Evolutionary conservation across 768 basidiomycete species (phyloP), one percentile per base, ranked within the genome.

Genomic region (Lentinula edodes): DNA sequence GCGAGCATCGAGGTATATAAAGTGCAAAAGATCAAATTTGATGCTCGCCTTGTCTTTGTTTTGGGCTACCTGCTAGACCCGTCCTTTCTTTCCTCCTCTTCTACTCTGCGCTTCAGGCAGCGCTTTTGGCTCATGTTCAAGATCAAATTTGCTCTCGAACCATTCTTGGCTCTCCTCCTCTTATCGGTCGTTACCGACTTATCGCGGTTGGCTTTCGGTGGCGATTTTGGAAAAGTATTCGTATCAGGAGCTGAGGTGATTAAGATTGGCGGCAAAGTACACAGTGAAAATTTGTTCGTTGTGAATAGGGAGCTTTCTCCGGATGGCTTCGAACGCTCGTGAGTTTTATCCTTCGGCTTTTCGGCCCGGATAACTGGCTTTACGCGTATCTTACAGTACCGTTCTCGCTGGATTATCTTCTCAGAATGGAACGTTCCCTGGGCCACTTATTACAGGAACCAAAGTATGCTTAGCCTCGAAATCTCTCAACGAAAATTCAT

Each of bases 251-350:
- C 46, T 23, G 18, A 48, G 20, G 46, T 48, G 5, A 12, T 48
- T 23, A 28, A 23, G 18, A 18, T 12, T 62, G 54, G 57, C 4
- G 28, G 32, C 58, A 43, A 66, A 20, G 12, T 12, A 48, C 46
- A 55, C 42, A 54, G 42, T 7, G 61, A 65, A 16, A 68, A 65
- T 18, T 56, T 70, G 3, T 52, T 69, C 46, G 65, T 70, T 13
- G 63, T 55, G 23, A 70, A 70, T 45, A 45, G 48, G 1, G n/a
- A 43, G 2, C 50, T 67, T 8, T 65, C 68, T 7, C 69, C 69
- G 13, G 69, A 70, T 57, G 69, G 69, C 5, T 70, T 69, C 54
- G 60, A 67, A 41, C 66, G 69, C 67, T 32, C 13, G 66, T 64
- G 20, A 50, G 36, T 32, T 58, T 6, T 2, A 28, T 16, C 39